These are phyloP conservation scores for Ogataea saltuana DNA, from an alignment of 805 yeast genomes.

Conservation along the genomic window DNA sequence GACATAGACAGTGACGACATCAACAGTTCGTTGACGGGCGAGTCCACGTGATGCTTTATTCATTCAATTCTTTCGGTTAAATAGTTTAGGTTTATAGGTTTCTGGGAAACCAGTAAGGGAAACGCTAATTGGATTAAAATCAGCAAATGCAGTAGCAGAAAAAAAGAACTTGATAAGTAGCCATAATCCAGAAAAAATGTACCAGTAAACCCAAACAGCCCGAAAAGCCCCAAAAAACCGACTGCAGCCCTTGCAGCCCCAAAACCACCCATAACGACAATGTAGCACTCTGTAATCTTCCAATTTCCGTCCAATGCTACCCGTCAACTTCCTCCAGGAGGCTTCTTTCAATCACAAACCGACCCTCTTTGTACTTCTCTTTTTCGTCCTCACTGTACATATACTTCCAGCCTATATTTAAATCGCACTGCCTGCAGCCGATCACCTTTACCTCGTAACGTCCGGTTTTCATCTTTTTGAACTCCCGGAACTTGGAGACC, in stretches of 20 bases:
- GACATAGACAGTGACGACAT: slow-evolving; percentile 9
- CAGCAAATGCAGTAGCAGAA: too few species aligned
- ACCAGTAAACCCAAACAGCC: too few species aligned
- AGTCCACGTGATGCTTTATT: neutral
- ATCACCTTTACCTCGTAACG: slow-evolving; percentile 33
- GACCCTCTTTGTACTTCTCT: slow-evolving; percentile 37
- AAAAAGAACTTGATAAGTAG: neutral
- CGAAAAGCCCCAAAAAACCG: too few species aligned
- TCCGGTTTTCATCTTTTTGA: slow-evolving; percentile 37
- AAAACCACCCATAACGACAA: neutral
- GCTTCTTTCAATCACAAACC: slow-evolving; percentile 36
- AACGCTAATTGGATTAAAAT: neutral
- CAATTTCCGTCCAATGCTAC: slow-evolving; percentile 12
- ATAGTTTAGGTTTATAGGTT: neutral
- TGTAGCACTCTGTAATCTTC: too few species aligned
- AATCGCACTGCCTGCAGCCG: slow-evolving; percentile 35
- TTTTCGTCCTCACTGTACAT: slow-evolving; percentile 30
- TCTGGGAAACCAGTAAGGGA: neutral
- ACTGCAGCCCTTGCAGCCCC: too few species aligned
- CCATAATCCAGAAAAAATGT: too few species aligned
- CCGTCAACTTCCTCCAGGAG: slow-evolving; percentile 27
- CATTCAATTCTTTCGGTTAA: neutral
- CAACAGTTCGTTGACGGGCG: slow-evolving; percentile 1
- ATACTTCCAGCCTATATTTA: slow-evolving; percentile 38
- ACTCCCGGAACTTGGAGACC: slow-evolving; percentile 19